phyloP scores from a whole-genome alignment of 2,329 filamentous ascomycete genomes.

The Fusarium floridanum region DNA sequence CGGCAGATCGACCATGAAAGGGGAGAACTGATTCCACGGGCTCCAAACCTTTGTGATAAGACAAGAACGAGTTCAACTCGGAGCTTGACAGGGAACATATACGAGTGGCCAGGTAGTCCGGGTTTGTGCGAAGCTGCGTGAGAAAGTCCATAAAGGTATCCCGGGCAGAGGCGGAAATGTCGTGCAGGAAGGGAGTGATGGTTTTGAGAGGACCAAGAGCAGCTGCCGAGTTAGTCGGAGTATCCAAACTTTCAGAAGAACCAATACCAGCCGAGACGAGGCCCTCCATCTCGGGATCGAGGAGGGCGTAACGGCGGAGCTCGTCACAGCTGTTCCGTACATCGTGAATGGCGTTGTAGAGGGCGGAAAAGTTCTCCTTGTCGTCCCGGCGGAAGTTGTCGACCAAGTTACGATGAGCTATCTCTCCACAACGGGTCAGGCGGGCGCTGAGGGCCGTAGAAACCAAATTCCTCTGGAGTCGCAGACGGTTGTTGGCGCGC shows the following conservation, averaged over 20 bases:
- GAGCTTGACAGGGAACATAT: slow-evolving; percentile 80
- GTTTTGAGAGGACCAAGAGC: slow-evolving; percentile 55
- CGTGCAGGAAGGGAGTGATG: slow-evolving; percentile 72
- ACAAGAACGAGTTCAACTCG: slow-evolving; percentile 83
- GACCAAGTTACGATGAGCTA: slow-evolving; percentile 80
- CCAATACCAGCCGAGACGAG: slow-evolving; percentile 56
- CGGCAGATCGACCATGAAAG: slow-evolving; percentile 68
- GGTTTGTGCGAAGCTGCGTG: slow-evolving; percentile 84
- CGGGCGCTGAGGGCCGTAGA: slow-evolving; percentile 81
- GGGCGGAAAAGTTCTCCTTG: slow-evolving; percentile 79
- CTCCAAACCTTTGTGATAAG: slow-evolving; percentile 83
- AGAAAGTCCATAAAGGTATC: slow-evolving; percentile 84
- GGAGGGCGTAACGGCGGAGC: slow-evolving; percentile 75
- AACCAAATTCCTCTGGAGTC: slow-evolving; percentile 80
- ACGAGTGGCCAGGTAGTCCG: slow-evolving; percentile 87
- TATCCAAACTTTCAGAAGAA: slow-evolving; percentile 65
- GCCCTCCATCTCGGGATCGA: slow-evolving; percentile 79
- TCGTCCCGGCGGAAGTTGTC: slow-evolving; percentile 84
- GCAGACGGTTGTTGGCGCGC: slow-evolving; percentile 77
- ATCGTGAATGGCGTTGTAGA: slow-evolving; percentile 84
- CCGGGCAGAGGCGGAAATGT: slow-evolving; percentile 81
- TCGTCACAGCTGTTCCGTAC: slow-evolving; percentile 83
- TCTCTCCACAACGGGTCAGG: slow-evolving; percentile 79
- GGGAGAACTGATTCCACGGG: slow-evolving; percentile 86
- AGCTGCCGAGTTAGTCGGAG: slow-evolving; percentile 58